Evolutionary conservation across 1,284 basidiomycete genomes (phyloP).

Genomic region (Malassezia caprae): DNA sequence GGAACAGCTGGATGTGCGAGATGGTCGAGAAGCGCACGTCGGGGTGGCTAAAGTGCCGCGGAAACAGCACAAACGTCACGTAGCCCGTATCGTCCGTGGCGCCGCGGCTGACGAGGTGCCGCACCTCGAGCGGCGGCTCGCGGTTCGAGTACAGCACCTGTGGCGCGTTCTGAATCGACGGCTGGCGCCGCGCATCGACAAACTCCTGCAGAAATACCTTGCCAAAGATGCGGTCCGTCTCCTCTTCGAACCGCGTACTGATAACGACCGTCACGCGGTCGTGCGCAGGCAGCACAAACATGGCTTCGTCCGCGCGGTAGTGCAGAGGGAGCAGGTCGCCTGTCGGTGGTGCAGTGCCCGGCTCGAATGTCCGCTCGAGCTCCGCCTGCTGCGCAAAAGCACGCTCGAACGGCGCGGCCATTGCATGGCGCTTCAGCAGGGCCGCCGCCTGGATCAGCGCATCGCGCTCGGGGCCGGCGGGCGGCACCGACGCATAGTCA

Average conservation of each 20-base stretch:
- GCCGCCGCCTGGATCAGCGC: constrained; percentile 70
- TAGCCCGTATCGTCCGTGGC: constrained; percentile 87
- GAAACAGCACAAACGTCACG: constrained; percentile 96
- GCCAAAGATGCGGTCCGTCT: constrained; percentile 92
- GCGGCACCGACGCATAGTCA: constrained; percentile 73
- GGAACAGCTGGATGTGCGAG: constrained; percentile 90
- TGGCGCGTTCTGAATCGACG: constrained; percentile 88
- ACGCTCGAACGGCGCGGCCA: constrained; percentile 86
- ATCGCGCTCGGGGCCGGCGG: constrained; percentile 54
- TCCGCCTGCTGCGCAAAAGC: constrained; percentile 79
- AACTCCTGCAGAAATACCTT: constrained; percentile 99
- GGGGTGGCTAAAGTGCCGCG: constrained; percentile 77
- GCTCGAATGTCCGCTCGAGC: constrained; percentile 58
- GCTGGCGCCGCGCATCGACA: constrained; percentile 85
- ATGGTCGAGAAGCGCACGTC: constrained; percentile 72
- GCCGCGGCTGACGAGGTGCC: constrained; percentile 69
- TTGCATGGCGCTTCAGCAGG: constrained; percentile 81
- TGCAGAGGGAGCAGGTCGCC: constrained; percentile 70
- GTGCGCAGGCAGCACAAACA: constrained; percentile 81
- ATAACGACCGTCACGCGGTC: constrained; percentile 98
- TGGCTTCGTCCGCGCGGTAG: constrained; percentile 85
- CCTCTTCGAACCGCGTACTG: constrained; percentile 90
- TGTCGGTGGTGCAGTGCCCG: constrained; percentile 48
- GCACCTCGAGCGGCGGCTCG: constrained; percentile 89
- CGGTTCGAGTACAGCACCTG: constrained; percentile 95